Evolutionary conservation across 1,284 basidiomycete species (phyloP).

Genomic region (Ganoderma leucocontextum): DNA sequence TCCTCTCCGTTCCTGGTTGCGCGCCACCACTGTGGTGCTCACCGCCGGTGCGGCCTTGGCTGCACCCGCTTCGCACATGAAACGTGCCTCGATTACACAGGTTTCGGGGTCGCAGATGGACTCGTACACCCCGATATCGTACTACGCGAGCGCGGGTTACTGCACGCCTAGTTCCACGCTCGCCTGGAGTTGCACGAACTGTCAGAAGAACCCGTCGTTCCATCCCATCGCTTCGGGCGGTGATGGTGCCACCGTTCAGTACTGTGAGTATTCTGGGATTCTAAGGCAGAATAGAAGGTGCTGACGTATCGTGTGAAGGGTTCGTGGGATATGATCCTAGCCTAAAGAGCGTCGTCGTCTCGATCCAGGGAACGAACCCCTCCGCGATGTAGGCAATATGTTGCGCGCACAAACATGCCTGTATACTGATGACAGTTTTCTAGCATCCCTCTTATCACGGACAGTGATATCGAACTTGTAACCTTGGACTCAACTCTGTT

Average conservation of each 20-base stretch:
- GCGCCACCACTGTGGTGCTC: constrained; percentile 16
- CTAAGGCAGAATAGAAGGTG: not conserved
- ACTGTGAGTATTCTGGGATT: constrained; percentile 44
- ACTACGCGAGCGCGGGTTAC: constrained; percentile 64
- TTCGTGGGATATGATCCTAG: constrained; percentile 45
- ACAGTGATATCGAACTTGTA: constrained; percentile 54
- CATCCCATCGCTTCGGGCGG: constrained; percentile 68
- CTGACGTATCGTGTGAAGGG: constrained; percentile 23
- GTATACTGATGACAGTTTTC: not conserved
- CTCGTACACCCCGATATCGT: constrained; percentile 59
- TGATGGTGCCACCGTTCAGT: constrained; percentile 59
- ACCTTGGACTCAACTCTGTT: constrained; percentile 58
- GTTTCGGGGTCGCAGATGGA: constrained; percentile 52
- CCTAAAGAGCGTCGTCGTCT: constrained; percentile 41
- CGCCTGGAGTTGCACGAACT: constrained; percentile 64
- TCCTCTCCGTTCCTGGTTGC: not conserved
- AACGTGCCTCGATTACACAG: constrained; percentile 46
- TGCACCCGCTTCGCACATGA: constrained; percentile 26
- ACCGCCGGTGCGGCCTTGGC: constrained; percentile 40
- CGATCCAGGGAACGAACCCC: constrained; percentile 56
- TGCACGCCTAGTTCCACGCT: constrained; percentile 55
- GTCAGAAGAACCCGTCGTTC: constrained; percentile 62
- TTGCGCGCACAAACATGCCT: not conserved
- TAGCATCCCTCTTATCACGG: constrained; percentile 61
- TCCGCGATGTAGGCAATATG: constrained; percentile 51